Evolutionary conservation across 225 moss, liverwort and hornwort species (phyloP), one percentile per base, ranked within the genome.

Genomic region (Antitrichia curtipendula): DNA sequence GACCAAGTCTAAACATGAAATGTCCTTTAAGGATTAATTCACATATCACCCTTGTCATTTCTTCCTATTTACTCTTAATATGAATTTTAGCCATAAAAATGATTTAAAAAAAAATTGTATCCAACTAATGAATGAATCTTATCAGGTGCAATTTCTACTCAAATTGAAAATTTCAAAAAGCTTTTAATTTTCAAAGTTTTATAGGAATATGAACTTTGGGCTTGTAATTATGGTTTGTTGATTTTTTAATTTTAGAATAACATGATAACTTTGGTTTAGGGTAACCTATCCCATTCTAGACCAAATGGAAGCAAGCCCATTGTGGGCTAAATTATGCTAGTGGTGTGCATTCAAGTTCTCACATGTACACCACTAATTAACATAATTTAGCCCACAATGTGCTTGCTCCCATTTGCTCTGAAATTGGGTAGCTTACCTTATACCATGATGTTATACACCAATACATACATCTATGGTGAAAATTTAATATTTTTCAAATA

Each of bases 121-220:
- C 1, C 13, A 13, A 41, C 8, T 25, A 14, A 24, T 4, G 14
- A 41, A 70, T 24, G 70, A 70, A 70, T 3, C 2, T 2, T 4
- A 41, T 24, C 8, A 40, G 25, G 1, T 41, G 5, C 5, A 70
- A 0, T 70, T 68, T 25, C 25, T 25, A 25, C 15, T 41, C 8
- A 8, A 71, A 43, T 43, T 16, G 4, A 1, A 38, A n/a, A 22
- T 38, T 68, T 38, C 38, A 38, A 68, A 40, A 24, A n/a, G n/a
- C n/a, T n/a, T n/a, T n/a, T n/a, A n/a, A n/a, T n/a, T 38, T 68
- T 38, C 38, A 38, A 68, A 40, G 14, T 43, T 70, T 16, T 71
- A 71, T 7, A 25, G 4, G 10, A 72, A 29, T 16, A 10, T 5
- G 0, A 72, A 45, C 6, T 72, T 10, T 16, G 0, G 2, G 0